phyloP scores from a whole-genome alignment of 2,329 filamentous ascomycete species.

The Dactylonectria macrodidyma region DNA sequence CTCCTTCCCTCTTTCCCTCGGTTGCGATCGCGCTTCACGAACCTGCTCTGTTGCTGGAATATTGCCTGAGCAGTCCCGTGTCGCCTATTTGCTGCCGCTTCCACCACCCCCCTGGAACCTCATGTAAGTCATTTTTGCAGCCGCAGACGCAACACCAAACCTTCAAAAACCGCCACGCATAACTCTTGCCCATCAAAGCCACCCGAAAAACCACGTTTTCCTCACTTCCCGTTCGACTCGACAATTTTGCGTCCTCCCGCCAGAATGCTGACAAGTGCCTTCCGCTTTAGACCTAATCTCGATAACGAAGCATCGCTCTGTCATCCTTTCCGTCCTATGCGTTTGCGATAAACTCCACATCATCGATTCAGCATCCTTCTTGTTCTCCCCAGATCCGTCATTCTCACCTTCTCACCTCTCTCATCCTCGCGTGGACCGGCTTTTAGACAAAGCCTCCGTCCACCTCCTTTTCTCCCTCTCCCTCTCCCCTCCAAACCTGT shows the following conservation, averaged over 20 bases:
- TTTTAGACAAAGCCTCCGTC: slow-evolving; percentile 42
- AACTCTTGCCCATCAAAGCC: not conserved
- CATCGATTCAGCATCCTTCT: slow-evolving; percentile 9
- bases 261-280: slow-evolving; percentile 44
- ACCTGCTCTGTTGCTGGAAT: slow-evolving; percentile 57
- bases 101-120: slow-evolving; percentile 28
- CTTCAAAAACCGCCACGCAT: not conserved
- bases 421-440: slow-evolving; percentile 40
- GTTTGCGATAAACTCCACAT: slow-evolving; percentile 38
- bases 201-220: not conserved
- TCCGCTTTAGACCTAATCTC: slow-evolving; percentile 40
- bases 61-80: slow-evolving; percentile 53
- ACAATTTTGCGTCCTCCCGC: slow-evolving; percentile 32
- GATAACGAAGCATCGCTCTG: slow-evolving; percentile 34
- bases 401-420: slow-evolving; percentile 24
- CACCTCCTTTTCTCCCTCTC: slow-evolving; percentile 24
- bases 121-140: slow-evolving; percentile 41
- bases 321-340: slow-evolving; percentile 35
- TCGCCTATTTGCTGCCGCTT: slow-evolving; percentile 35
- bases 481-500: slow-evolving; percentile 37
- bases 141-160: not conserved
- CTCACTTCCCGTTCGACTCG: slow-evolving; percentile 23
- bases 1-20: slow-evolving; percentile 22
- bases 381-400: not conserved
- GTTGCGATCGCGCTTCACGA: slow-evolving; percentile 39